Conservation (phyloP, 2,329 filamentous ascomycete species). For the Phaeosphaeriaceae sp. region DNA sequence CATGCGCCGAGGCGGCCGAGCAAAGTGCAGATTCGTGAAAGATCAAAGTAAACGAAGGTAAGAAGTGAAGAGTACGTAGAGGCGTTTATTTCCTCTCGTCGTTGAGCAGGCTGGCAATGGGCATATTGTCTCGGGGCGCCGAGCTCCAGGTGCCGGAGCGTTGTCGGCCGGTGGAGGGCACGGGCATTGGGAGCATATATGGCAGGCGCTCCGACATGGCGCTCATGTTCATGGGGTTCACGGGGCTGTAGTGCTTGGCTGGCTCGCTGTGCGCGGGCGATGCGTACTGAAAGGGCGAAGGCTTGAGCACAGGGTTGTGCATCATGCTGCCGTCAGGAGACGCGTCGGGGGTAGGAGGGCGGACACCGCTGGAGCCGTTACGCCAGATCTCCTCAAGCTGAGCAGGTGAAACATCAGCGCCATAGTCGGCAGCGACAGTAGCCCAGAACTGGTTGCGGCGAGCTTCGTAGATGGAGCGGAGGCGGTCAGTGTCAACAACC, state of each 20-base stretch:
- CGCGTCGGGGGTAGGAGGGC: slow-evolving; percentile 48
- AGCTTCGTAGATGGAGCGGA: slow-evolving; percentile 72
- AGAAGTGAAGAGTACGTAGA: slow-evolving; percentile 13
- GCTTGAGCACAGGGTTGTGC: slow-evolving; percentile 41
- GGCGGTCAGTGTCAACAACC: slow-evolving; percentile 69
- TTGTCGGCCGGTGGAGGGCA: slow-evolving; percentile 40
- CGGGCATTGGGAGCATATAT: slow-evolving; percentile 47
- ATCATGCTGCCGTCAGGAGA: slow-evolving; percentile 48
- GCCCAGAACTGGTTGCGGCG: slow-evolving; percentile 78
- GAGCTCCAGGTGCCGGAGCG: slow-evolving; percentile 47
- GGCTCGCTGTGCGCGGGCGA: slow-evolving; percentile 40
- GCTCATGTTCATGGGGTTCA: slow-evolving; percentile 38
- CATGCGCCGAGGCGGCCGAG: background rate
- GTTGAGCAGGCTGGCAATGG: slow-evolving; percentile 48
- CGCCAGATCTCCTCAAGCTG: slow-evolving; percentile 75
- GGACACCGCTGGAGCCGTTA: slow-evolving; percentile 37
- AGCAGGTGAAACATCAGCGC: slow-evolving; percentile 65
- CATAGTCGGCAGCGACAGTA: slow-evolving; percentile 75
- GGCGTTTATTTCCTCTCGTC: slow-evolving; percentile 42
- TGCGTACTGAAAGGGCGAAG: slow-evolving; percentile 38
- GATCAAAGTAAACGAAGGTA: slow-evolving; percentile 18
- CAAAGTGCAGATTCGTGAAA: slow-evolving; percentile 7
- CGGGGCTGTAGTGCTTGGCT: slow-evolving; percentile 41
- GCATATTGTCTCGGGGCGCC: slow-evolving; percentile 46
- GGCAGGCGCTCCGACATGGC: slow-evolving; percentile 44